Evolutionary conservation across 345 rosid genomes (phyloP).

Genomic region (Gossypium sturtianum): DNA sequence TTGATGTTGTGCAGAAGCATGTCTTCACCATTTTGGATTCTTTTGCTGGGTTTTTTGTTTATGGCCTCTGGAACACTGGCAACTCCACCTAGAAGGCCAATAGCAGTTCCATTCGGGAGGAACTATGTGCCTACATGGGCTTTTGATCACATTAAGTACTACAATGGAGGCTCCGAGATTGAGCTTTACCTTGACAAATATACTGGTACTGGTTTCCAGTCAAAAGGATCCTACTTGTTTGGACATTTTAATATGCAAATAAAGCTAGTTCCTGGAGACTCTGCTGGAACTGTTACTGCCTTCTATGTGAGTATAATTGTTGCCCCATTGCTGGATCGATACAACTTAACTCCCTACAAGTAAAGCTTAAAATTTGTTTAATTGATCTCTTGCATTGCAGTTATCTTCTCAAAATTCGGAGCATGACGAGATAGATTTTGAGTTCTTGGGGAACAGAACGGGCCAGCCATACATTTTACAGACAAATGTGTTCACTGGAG

Average conservation of each 20-base stretch:
- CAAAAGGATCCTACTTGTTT: conserved; percentile 73
- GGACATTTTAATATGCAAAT: conserved; percentile 86
- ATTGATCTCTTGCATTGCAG: conserved; percentile 28
- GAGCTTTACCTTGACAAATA: conserved; percentile 67
- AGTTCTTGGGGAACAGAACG: conserved; percentile 81
- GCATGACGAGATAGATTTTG: conserved; percentile 90
- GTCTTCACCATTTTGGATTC: conserved; percentile 22
- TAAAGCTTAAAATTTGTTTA: not conserved
- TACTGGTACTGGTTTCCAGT: conserved; percentile 85
- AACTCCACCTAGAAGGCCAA: conserved; percentile 49
- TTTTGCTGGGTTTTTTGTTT: conserved; percentile 29
- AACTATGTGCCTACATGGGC: conserved; percentile 87
- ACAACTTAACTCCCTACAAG: no score
- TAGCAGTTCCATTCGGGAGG: conserved; percentile 63
- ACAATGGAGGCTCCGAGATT: conserved; percentile 67
- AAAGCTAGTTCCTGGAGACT: conserved; percentile 70
- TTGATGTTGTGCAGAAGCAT: conserved; percentile 13
- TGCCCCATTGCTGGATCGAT: no score
- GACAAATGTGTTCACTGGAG: conserved; percentile 79
- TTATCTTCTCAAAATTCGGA: conserved; percentile 71
- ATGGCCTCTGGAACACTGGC: conserved; percentile 50
- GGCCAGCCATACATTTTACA: conserved; percentile 79
- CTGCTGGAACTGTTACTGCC: conserved; percentile 82
- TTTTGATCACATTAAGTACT: conserved; percentile 83
- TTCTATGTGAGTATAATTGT: conserved; percentile 49